phyloP scores from a whole-genome alignment of 805 yeast genomes.

The Nakazawaea siamensis region DNA sequence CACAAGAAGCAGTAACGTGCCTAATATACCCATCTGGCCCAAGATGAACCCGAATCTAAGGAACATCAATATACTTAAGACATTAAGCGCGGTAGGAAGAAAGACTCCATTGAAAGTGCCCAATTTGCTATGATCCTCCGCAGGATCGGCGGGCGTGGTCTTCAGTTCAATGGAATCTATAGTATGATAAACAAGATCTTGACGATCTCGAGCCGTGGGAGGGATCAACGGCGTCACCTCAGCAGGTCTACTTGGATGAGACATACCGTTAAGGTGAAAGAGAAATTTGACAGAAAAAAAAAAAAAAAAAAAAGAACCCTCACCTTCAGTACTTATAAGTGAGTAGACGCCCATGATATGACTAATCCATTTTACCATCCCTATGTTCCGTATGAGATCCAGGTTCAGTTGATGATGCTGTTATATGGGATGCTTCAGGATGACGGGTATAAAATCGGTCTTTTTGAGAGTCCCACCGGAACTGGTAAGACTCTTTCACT shows the following conservation, averaged over 20 bases:
- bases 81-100: slow-evolving; percentile 88
- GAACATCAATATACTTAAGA: slow-evolving; percentile 89
- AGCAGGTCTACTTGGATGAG: too few species aligned
- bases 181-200: too few species aligned
- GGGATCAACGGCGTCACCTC: too few species aligned
- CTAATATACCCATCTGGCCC: slow-evolving; percentile 89
- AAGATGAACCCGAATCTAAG: slow-evolving; percentile 90
- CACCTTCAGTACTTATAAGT: too few species aligned
- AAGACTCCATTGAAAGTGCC: slow-evolving; percentile 88
- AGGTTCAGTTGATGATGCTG: slow-evolving; percentile 64
- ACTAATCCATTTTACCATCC: slow-evolving; percentile 66
- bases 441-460: slow-evolving; percentile 51
- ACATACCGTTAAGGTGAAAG: too few species aligned
- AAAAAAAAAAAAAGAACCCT: too few species aligned
- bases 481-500: slow-evolving; percentile 87
- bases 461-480: slow-evolving; percentile 93
- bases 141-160: too few species aligned
- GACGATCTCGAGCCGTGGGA: too few species aligned
- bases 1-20: slow-evolving; percentile 58
- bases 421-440: slow-evolving; percentile 56
- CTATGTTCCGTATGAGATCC: slow-evolving; percentile 72
- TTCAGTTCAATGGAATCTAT: too few species aligned
- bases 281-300: too few species aligned
- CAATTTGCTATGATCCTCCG: slow-evolving; percentile 45
- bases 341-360: too few species aligned